Conservation (phyloP, 2,329 filamentous ascomycete species). For the Hypoxylon sp. region DNA sequence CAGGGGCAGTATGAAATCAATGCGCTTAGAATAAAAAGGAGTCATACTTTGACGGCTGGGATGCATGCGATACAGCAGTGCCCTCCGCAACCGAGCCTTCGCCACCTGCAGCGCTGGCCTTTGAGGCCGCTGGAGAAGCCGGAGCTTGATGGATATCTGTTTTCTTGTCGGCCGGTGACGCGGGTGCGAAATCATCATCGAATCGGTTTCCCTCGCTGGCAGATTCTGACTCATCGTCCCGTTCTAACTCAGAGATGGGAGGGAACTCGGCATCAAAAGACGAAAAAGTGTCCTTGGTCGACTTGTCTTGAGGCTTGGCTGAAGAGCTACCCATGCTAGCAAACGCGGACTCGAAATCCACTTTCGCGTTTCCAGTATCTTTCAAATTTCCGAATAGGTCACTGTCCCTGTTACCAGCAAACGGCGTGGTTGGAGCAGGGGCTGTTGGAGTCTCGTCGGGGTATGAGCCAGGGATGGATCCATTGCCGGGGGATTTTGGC, state of each 20-base stretch:
- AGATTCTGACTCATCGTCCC: conserved; percentile 86
- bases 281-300: conserved; percentile 56
- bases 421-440: conserved; percentile 44
- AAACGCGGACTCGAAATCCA: conserved; percentile 88
- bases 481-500: conserved; percentile 47
- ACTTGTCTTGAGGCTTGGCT: conserved; percentile 60
- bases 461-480: conserved; percentile 64
- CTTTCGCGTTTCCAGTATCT: conserved; percentile 73
- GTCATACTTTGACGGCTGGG: conserved; percentile 50
- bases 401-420: conserved; percentile 49
- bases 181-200: conserved; percentile 89
- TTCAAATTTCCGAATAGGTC: conserved; percentile 65
- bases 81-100: conserved; percentile 45
- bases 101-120: conserved; percentile 48
- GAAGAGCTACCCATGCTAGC: conserved; percentile 74
- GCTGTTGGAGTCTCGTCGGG: conserved; percentile 57
- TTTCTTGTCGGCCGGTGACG: conserved; percentile 59
- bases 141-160: conserved; percentile 44
- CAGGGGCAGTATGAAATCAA: conserved; percentile 5
- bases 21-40: conserved; percentile 22
- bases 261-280: conserved; percentile 85
- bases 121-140: conserved; percentile 46
- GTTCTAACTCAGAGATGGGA: conserved; percentile 87
- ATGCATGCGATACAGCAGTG: conserved; percentile 40
- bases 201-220: conserved; percentile 85